Evolutionary conservation across 129 eudicot species (phyloP), one percentile per base, ranked within the genome.

Genomic region (Lonicera japonica): DNA sequence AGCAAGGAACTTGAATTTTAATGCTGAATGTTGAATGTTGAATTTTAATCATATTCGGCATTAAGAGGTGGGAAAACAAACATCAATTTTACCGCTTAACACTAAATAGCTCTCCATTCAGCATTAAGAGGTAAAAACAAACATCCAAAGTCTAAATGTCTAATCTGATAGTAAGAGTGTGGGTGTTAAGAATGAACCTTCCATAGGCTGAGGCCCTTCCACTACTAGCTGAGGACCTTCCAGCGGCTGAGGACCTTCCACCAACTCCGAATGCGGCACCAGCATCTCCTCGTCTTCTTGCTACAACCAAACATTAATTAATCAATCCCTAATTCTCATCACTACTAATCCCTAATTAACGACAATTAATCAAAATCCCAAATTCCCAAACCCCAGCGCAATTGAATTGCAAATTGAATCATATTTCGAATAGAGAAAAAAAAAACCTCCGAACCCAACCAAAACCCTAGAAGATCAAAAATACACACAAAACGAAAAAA

Each of bases 241-340:
- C 40, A 78, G 54, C 11, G 92, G 87, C 55, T 50, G 86, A 80
- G 86, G 83, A 21, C 83, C 91, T 47, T 83, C 91, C 13, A 59
- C 69, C 6, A 75, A 65, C 71, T 86, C 95, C 9, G 80, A 65
- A 56, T 89, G 85, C 4, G 95, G 97, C 83, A 90, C 95, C 25
- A 86, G 75, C 97, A 90, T 90, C 83, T 86, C 97, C 71, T 86
- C 95, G 19, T 90, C 97, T 22, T 90, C 95, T 73, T 86, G 97
- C 79, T 83, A 78, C n/a, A 40, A 25, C 6, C 48, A 34, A 17
- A 8, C 24, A 21, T 22, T 10, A 34, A 34, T 16, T 48, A n/a
- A n/a, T 10, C 25, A 25, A 23, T 54, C 43, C 36, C 17, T 22
- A 40, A 17, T 38, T 52, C 67, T 76, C 71, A 80, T 77, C 78